A percentile compares a stretch with the other conserved stretches of the same genome.
Evolutionary conservation across 257 asterid genomes (phyloP).

Genomic region (Fraxinus cuspidata): DNA sequence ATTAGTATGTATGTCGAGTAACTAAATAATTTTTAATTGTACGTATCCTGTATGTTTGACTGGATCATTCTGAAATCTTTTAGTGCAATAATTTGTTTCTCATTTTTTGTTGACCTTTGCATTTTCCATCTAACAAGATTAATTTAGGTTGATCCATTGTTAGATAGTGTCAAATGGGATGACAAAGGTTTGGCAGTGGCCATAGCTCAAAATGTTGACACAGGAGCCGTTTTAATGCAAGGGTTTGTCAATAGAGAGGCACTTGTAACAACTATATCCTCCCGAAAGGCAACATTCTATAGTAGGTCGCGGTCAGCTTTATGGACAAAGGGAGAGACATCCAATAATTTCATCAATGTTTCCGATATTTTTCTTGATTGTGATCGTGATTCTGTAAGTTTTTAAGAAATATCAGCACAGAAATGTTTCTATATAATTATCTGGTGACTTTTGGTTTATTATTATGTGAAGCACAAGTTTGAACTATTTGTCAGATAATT

Average conservation of each 20-base stretch:
- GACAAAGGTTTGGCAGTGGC: constrained; percentile 94
- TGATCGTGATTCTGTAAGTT: constrained; percentile 86
- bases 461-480: constrained; percentile 5
- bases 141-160: constrained; percentile 66
- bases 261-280: constrained; percentile 62
- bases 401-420: neutral
- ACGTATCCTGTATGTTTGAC: neutral
- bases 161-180: constrained; percentile 91
- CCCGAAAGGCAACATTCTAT: constrained; percentile 79
- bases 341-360: constrained; percentile 81
- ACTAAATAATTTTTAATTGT: neutral
- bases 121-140: constrained; percentile 34
- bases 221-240: constrained; percentile 91
- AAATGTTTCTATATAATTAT: neutral
- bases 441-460: neutral
- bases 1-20: neutral
- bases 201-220: constrained; percentile 89
- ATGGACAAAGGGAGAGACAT: constrained; percentile 96
- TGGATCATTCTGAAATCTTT: neutral
- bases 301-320: constrained; percentile 82
- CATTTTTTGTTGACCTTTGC: neutral
- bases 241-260: constrained; percentile 84
- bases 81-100: neutral
- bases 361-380: constrained; percentile 77
- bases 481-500: constrained; percentile 49